Conservation (phyloP, 1,284 basidiomycete genomes). For the Sporisorium exsertum region DNA sequence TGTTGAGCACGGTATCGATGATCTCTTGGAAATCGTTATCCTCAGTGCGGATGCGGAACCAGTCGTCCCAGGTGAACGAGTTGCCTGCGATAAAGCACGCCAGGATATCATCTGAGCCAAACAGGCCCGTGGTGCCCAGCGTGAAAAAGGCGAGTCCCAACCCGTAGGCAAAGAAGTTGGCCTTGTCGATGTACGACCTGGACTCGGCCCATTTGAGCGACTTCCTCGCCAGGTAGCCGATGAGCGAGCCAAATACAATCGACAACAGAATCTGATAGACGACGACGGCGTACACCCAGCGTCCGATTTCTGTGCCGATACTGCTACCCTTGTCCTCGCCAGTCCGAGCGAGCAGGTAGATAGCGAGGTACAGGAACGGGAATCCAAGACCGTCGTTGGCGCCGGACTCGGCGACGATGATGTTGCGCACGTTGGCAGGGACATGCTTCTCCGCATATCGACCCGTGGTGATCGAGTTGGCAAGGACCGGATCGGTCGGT, state of each 20-base stretch:
- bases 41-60: conserved; percentile 72
- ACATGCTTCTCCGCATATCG: conserved; percentile 70
- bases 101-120: conserved; percentile 71
- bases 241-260: conserved; percentile 66
- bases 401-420: conserved; percentile 70
- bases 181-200: conserved; percentile 69
- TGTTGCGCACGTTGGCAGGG: conserved; percentile 68
- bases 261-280: conserved; percentile 70
- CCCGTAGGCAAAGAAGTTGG: conserved; percentile 69
- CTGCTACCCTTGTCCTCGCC: conserved; percentile 53
- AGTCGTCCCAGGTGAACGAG: conserved; percentile 70
- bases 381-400: conserved; percentile 71
- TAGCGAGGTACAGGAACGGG: conserved; percentile 67
- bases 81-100: conserved; percentile 71
- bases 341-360: conserved; percentile 65
- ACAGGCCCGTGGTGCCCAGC: conserved; percentile 70
- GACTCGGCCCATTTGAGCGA: conserved; percentile 69
- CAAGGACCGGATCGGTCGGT: conserved; percentile 71
- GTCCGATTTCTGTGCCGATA: conserved; percentile 64
- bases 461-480: conserved; percentile 69
- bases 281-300: conserved; percentile 70
- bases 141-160: conserved; percentile 70
- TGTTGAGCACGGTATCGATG: conserved; percentile 73
- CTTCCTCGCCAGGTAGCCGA: conserved; percentile 70
- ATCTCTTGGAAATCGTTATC: conserved; percentile 74